Conservation (phyloP, 331 rosid species). For the Rhamnella rubrinervis region DNA sequence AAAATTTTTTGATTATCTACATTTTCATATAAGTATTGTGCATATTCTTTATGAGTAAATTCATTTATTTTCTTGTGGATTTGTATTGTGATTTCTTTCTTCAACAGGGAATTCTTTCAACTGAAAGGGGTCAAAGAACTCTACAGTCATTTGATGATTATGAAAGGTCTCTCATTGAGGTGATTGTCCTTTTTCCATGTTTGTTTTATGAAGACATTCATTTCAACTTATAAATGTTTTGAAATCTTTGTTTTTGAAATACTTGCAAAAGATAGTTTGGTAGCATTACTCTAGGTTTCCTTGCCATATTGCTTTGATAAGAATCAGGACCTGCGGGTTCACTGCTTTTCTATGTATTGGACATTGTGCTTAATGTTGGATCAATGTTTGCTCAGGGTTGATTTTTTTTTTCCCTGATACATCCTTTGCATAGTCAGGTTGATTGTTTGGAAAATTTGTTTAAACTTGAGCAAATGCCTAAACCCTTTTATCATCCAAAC, state of each 20-base stretch:
- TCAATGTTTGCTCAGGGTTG: no score
- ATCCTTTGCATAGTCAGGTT: no score
- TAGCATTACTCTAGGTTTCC: no score
- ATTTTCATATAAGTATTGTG: not conserved
- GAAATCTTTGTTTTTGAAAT: not conserved
- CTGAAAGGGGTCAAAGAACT: constrained; percentile 75
- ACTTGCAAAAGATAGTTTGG: not conserved
- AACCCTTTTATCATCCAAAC: no score
- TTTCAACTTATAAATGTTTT: not conserved
- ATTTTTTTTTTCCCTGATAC: no score
- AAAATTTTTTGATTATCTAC: not conserved
- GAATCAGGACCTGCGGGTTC: no score
- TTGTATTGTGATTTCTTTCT: not conserved
- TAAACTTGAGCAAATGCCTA: no score
- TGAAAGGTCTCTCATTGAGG: constrained; percentile 80
- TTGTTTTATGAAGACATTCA: not conserved
- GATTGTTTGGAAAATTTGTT: no score
- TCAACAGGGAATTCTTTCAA: constrained; percentile 76
- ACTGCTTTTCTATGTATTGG: no score
- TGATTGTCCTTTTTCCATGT: constrained; percentile 22
- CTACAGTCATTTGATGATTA: constrained; percentile 63
- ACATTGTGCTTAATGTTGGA: no score
- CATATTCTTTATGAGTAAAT: not conserved
- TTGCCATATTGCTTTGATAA: not conserved
- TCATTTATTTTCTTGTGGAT: not conserved